These are phyloP conservation scores for Cenchrus americanus DNA, from an alignment of 176 grass and related monocot species.

Conservation along the genomic window DNA sequence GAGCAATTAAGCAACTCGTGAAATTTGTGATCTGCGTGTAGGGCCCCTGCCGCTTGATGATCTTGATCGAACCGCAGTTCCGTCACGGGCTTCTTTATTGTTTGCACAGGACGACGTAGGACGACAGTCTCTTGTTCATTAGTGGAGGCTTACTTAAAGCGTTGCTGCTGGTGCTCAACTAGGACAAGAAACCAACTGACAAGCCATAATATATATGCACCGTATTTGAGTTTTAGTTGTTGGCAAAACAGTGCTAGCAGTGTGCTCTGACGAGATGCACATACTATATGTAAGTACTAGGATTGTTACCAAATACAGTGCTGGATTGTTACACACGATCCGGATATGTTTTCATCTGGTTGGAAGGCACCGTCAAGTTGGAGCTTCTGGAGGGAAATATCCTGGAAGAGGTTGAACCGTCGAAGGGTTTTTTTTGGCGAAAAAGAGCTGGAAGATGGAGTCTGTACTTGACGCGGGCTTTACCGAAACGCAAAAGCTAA, in stretches of 20 bases:
- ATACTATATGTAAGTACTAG: not conserved
- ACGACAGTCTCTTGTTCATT: no score
- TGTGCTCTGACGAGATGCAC: not conserved
- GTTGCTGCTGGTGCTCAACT: slow-evolving; percentile 23
- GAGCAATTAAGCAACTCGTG: not conserved
- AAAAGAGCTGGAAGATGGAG: not conserved
- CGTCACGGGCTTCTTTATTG: not conserved
- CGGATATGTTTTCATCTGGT: not conserved
- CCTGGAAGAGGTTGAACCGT: not conserved
- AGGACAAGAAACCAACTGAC: not conserved
- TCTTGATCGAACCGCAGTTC: not conserved
- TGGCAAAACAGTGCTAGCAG: not conserved
- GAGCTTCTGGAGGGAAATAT: not conserved
- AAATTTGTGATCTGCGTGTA: not conserved
- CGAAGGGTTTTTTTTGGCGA: no score
- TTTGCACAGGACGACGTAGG: not conserved
- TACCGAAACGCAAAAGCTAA: no score
- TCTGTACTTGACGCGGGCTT: slow-evolving; percentile 1
- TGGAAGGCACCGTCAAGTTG: not conserved
- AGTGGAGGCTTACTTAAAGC: not conserved
- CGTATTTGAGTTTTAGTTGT: not conserved
- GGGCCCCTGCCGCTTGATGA: not conserved
- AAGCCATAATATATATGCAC: not conserved
- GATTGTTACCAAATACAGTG: not conserved
- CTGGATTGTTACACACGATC: not conserved